Base-by-base conservation (phyloP, 495 filamentous ascomycete species). In the Aspergillus haitiensis region DNA sequence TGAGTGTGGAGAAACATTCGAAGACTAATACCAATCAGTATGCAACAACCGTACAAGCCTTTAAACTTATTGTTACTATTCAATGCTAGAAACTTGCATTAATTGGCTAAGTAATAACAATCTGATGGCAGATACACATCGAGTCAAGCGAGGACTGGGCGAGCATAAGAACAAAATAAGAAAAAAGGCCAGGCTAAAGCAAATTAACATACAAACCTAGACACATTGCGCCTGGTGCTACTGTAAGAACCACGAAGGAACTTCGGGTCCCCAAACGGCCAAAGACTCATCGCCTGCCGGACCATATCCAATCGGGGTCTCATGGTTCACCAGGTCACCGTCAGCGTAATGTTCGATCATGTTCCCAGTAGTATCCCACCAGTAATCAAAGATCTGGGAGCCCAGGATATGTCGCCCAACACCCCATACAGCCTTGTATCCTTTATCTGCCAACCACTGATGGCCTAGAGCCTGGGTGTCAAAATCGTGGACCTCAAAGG, bases 301-400 rank as follows among this genome's bases (percentile, higher is more conserved):
- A 9, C 8, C 49, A 9, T 32, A 10, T 32, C 50, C 47, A n/a
- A 39, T 40, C 37, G 37, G 15, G 2, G 18, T 49, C 7, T 56
- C 76, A 55, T 79, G 74, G 56, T 84, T 81, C 13, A 87, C 77
- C 66, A 86, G 61, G 65, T 87, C 84, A 5, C 85, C 85, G 65
- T 88, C 86, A 32, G 82, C 79, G 55, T 87, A 88, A 66, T 88
- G 85, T 69, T 88, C 55, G 65, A 87, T 67, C 59, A 84, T 86
- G 62, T 83, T 81, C 0, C 73, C 67, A 7, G 70, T 75, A 0
- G 80, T 78, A 70, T 88, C 84, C 8, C 45, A 86, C 86, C 86
- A 89, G 68, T 89, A 90, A 67, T 90, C 87, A 60, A 90, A 88
- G 31, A 89, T 83, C 72, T 89, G 87, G 56, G 78, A 82, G 13